Percentiles rank a stretch among this genome's conserved stretches.
Conservation (phyloP, 2,329 filamentous ascomycete species). For the Verruconis gallopava region DNA sequence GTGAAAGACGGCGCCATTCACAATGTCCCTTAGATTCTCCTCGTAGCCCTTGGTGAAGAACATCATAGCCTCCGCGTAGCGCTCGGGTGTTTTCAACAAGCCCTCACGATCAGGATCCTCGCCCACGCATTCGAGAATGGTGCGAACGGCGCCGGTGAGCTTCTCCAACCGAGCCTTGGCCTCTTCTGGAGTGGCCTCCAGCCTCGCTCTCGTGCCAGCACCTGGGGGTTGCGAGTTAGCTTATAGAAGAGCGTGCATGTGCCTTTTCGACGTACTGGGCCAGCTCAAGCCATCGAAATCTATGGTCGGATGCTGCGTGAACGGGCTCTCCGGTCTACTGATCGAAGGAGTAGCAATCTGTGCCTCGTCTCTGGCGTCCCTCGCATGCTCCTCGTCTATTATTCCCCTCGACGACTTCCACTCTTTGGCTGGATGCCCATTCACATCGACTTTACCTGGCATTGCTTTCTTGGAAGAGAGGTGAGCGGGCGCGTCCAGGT, state of each 20-base stretch:
- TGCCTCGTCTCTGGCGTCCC: constrained; percentile 40
- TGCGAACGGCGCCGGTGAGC: constrained; percentile 49
- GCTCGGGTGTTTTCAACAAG: constrained; percentile 55
- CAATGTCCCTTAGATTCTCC: constrained; percentile 80
- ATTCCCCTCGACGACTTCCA: neutral
- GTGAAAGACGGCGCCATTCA: constrained; percentile 89
- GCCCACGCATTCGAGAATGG: constrained; percentile 52
- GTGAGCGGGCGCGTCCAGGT: constrained; percentile 23
- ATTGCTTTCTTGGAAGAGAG: constrained; percentile 10
- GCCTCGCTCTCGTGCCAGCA: constrained; percentile 49
- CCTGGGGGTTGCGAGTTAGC: constrained; percentile 28
- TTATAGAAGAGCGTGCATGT: neutral
- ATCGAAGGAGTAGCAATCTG: constrained; percentile 38
- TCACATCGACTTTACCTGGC: constrained; percentile 8
- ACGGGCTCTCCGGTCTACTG: constrained; percentile 38
- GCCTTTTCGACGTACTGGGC: constrained; percentile 30
- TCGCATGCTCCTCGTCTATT: constrained; percentile 33
- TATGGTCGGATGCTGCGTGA: constrained; percentile 36
- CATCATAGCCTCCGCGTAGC: constrained; percentile 91
- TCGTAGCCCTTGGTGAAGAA: constrained; percentile 97
- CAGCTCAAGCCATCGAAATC: constrained; percentile 45
- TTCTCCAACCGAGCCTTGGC: constrained; percentile 45
- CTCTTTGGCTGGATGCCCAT: constrained; percentile 7
- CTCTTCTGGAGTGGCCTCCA: constrained; percentile 45
- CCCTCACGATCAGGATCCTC: constrained; percentile 54